Evolutionary conservation across 495 filamentous ascomycete genomes (phyloP).

Genomic region (Lentithecium fluviatile): DNA sequence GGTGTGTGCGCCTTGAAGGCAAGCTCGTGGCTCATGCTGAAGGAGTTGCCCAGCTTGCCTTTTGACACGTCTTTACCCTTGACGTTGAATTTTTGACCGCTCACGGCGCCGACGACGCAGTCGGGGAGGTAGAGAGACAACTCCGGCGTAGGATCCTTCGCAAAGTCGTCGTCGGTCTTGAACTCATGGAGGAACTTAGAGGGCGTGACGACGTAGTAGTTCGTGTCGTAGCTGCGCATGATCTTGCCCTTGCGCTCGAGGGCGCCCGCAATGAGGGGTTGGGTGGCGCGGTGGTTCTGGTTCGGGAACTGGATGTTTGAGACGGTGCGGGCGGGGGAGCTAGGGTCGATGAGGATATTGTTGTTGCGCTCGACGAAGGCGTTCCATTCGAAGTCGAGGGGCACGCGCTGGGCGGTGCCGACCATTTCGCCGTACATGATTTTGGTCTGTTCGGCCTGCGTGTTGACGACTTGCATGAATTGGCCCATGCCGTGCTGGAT

Average conservation of each 20-base stretch:
- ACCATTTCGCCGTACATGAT: conserved; percentile 80
- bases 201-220: conserved; percentile 87
- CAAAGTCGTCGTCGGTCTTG: conserved; percentile 85
- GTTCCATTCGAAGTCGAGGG: conserved; percentile 90
- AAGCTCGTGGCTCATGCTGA: conserved; percentile 63
- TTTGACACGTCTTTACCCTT: conserved; percentile 85
- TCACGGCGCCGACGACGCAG: conserved; percentile 71
- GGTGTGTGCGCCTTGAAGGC: conserved; percentile 72
- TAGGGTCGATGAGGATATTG: conserved; percentile 74
- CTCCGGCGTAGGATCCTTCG: conserved; percentile 78
- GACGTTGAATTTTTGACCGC: conserved; percentile 82
- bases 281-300: conserved; percentile 75
- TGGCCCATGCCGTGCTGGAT: conserved; percentile 76
- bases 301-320: conserved; percentile 79
- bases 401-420: conserved; percentile 70
- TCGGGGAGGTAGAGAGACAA: conserved; percentile 90
- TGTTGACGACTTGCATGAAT: conserved; percentile 72
- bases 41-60: conserved; percentile 58
- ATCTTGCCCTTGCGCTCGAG: conserved; percentile 73
- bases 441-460: conserved; percentile 77
- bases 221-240: conserved; percentile 71
- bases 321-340: conserved; percentile 66
- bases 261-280: conserved; percentile 78
- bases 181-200: conserved; percentile 90
- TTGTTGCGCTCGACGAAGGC: conserved; percentile 70